Evolutionary conservation across 352 stramenopile genomes (phyloP), one percentile per base, ranked within the genome.

Genomic region (Phytophthora melonis): DNA sequence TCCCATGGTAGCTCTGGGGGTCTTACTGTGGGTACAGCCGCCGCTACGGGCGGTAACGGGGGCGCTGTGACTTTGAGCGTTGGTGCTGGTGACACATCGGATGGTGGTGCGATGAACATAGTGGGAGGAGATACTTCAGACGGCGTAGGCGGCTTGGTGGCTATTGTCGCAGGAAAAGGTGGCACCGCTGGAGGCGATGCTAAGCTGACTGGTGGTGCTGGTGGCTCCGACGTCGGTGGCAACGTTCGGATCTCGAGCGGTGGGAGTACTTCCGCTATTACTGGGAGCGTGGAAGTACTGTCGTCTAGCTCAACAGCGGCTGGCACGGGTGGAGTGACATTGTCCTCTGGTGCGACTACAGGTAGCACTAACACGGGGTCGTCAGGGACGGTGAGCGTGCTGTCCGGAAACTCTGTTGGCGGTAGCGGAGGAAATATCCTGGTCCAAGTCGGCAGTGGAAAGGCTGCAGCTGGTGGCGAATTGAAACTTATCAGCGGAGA

Each of bases 231-330:
- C 25, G 34, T 43, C 47, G 77, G 77, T 39, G 77, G 77, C 14
- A 66, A 32, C n/a, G 49, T 84, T 45, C 13, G 27, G 19, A 57
- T 84, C 6, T 66, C 14, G 10, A 79, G 74, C 70, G 77, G 77
- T 39, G 16, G 11, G 6, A 63, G 58, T 63, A 10, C 4, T 63
- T 49, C 58, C 43, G 66, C 32, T 63, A 10, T 11, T 16, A 63
- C 66, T 18, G 67, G 67, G 55, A 11, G 4, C 30, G n/a, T 68
- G 16, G 25, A 19, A 25, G 3, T 73, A 30, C 36, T 23, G 16
- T 73, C 66, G 2, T 57, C 66, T 10, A 53, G 62, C 19, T 73
- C 66, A 3, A 9, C 7, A 5, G 41, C 23, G 47, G 30, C 59
- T 21, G 66, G 61, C 9, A 69, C 67, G 32, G 67, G 67, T 6